Base-by-base conservation (phyloP, 225 moss, liverwort and hornwort species). In the Polytrichum commune region DNA sequence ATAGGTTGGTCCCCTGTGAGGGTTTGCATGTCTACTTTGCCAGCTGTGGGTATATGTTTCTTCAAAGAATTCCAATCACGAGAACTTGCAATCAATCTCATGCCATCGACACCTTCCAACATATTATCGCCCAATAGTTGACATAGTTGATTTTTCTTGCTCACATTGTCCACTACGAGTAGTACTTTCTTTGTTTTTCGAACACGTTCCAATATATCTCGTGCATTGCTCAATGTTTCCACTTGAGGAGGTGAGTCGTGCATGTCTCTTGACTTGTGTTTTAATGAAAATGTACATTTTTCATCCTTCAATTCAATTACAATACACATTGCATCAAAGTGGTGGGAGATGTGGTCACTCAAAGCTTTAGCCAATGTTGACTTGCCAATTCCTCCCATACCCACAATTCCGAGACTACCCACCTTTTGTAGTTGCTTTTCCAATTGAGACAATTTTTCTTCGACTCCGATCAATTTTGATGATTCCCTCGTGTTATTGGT, bases 11-110 rank as follows among this genome's bases (percentile, higher is more conserved):
- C 8, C 16, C 24, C 9, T 33, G 61, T 16, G 60, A 70, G 70
- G 32, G 13, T 27, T 69, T 27, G 24, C 69, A 69, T 69, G 25
- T 69, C 55, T 6, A 69, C 26, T 57, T 69, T 69, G 54, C 69
- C 69, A 26, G 4, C 55, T 16, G 5, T 29, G 3, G 55, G 55
- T 22, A 69, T 13, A 29, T 69, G 26, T 6, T 69, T 18, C 5
- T 57, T 18, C 55, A 69, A 69, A 27, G 26, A 26, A 5, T 5
- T 57, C 69, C 69, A 69, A 25, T 55, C 22, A 19, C 69, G 69
- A 55, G 38, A 27, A 55, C 18, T 55, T 5, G 57, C 57, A 55
- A 69, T 69, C 28, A 69, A 16, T 56, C 25, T 60, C 29, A 27
- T 29, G 23, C 32, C 30, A 19, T 70, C 23, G 32, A 8, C 9